Evolutionary conservation across 345 rosid species (phyloP).

Genomic region (Hibiscus trionum): DNA sequence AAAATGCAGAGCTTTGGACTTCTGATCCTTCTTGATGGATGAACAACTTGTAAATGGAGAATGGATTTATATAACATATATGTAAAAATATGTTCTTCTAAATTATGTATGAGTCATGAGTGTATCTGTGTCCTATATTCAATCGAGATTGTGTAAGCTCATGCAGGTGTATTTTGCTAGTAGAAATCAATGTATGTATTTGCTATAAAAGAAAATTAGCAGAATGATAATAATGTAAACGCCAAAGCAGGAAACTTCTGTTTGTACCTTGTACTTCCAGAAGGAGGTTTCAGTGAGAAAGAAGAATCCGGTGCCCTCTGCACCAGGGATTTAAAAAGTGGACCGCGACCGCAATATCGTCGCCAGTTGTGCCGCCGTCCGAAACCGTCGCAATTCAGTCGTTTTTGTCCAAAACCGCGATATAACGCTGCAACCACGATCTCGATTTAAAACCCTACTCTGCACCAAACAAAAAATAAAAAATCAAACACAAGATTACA

Average conservation of each 20-base stretch:
- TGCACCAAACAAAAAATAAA: background rate
- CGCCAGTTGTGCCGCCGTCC: no score
- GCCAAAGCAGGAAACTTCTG: conserved; percentile 6
- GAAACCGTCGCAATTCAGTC: no score
- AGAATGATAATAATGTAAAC: background rate
- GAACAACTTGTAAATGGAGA: background rate
- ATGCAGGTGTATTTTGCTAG: background rate
- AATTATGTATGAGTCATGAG: no score
- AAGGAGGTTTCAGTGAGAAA: background rate
- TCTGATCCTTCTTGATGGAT: conserved; percentile 10
- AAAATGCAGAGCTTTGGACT: conserved; percentile 76
- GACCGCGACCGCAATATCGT: no score
- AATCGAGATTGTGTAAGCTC: background rate
- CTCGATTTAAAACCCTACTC: no score
- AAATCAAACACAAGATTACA: background rate
- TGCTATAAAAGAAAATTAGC: background rate
- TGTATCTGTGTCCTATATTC: no score
- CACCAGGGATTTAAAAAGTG: background rate
- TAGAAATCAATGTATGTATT: background rate
- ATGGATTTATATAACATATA: no score
- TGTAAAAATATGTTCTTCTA: no score
- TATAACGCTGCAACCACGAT: no score
- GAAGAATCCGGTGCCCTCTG: background rate
- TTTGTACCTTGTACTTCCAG: background rate
- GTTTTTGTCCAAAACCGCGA: no score